Evolutionary conservation across 2,329 filamentous ascomycete species (phyloP), one percentile per base, ranked within the genome.

Genomic region (Claviceps sp.): DNA sequence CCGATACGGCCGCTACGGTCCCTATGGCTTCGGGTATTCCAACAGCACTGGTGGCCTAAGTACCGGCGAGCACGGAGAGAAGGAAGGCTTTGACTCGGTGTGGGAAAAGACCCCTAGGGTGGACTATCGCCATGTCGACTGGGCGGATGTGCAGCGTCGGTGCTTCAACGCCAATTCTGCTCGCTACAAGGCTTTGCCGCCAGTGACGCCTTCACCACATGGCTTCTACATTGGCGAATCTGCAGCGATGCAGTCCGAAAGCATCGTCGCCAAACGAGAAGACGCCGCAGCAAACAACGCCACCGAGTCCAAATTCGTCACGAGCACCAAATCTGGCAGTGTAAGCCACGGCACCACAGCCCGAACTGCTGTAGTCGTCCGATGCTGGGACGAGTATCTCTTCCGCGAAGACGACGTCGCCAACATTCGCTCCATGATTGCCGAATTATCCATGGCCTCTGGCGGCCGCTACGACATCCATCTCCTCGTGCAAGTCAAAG

Each of bases 11-110:
- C 79, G 89, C 56, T 79, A 93, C 34, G 90, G 88, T 0, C 86
- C 91, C 0, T 98, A 98, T 59, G 91, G 91, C 0, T 80, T 88
- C 55, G 91, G 91, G 8, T 97, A 97, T 65, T 87, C 85, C 36
- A 72, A 77, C 37, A 81, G 82, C 53, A 81, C 77, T 56, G 91
- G 91, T 13, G 91, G 91, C 1, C 81, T 85, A 26, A 89, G 91
- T 4, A 82, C 86, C n/a, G 90, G 88, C 11, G 79, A 94, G 66
- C 82, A 89, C 60, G 88, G 88, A 22, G 86, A 96, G 56, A 81
- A 77, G 48, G 86, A 93, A 57, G 90, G 88, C 3, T 77, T 81
- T n/a, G 85, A 90, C 43, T 72, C 77, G 22, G 83, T 95, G 8
- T 96, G 90, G 89, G 74, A 79, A 13, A 75, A 80, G 46, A 71